These are phyloP conservation scores for Tarenaya hassleriana DNA, from an alignment of 345 rosid species.

Conservation along the genomic window DNA sequence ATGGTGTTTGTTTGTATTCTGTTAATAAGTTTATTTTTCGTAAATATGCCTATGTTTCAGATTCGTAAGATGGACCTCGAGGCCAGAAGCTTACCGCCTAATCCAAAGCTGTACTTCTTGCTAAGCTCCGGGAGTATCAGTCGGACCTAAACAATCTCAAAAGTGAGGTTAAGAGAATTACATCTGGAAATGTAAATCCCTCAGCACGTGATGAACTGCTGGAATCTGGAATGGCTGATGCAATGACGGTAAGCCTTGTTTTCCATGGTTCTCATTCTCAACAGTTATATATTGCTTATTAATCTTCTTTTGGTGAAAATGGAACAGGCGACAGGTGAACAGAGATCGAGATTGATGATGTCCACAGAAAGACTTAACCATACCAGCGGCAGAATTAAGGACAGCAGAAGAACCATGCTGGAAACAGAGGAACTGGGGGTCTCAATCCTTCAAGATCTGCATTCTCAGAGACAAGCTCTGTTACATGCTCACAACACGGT, in stretches of 20 bases:
- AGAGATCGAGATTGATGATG: conserved; percentile 72
- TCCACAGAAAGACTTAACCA: conserved; percentile 67
- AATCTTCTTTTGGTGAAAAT: too few relatives aligned
- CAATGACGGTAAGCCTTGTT: conserved; percentile 54
- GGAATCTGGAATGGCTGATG: conserved; percentile 75
- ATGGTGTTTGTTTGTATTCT: too few relatives aligned
- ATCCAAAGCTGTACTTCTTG: conserved; percentile 60
- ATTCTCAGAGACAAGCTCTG: conserved; percentile 84
- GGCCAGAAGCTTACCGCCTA: conserved; percentile 77
- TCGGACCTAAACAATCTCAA: conserved; percentile 83
- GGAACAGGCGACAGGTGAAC: conserved; percentile 81
- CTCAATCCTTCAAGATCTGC: conserved; percentile 89
- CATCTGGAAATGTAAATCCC: conserved; percentile 41
- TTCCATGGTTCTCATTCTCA: too few relatives aligned
- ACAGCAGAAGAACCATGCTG: conserved; percentile 84
- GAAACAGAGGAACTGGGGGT: conserved; percentile 99
- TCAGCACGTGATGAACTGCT: conserved; percentile 64
- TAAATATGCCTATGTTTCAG: too few relatives aligned
- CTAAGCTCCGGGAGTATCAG: conserved; percentile 74
- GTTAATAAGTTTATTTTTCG: too few relatives aligned
- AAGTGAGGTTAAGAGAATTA: conserved; percentile 57
- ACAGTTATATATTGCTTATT: too few relatives aligned
- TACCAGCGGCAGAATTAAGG: conserved; percentile 65
- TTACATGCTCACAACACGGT: conserved; percentile 70
- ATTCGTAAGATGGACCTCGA: conserved; percentile 85